Base-by-base conservation (phyloP, 441 rosid species). In the Bruguiera hainesii region DNA sequence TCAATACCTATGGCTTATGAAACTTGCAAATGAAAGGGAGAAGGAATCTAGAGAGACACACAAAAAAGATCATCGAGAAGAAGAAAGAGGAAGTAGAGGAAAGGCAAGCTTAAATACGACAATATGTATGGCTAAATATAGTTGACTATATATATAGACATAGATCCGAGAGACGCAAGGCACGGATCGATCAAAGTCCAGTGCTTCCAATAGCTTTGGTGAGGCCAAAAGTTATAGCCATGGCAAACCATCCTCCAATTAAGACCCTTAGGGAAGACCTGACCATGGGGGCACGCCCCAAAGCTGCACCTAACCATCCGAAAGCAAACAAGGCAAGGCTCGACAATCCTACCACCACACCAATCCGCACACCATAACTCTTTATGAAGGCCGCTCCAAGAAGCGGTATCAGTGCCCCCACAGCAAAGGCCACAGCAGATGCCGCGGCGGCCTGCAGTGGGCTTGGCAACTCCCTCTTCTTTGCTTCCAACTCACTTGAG, bases 181-280 rank as follows among this genome's bases (percentile, higher is more conserved):
- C 48, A 13, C 4, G 48, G 48, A 13, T 13, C 16, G 48, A 42
- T 42, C 48, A 42, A 42, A 42, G 3, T 42, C 16, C 48, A 42
- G 18, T 19, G 6, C 61, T 57, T 6, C 71, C 79, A 64, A 75
- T 70, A 26, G 65, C 13, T 76, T 83, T 88, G 56, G 93, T 89
- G 10, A 87, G 68, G 7, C 89, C 96, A 75, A 65, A 91, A 46
- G 97, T 91, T 15, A 84, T 62, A 8, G 87, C 97, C 96, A 89
- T 89, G 46, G 97, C 97, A 6, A 85, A 63, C 97, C 96, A 89
- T 0, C 97, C 97, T 25, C 97, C 97, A 19, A 87, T 52, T 73
- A 91, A 71, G 68, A 89, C 89, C 79, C 97, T 84, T 23, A 69
- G 72, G 19, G 83, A 58, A 0, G 97, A 84, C 76, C 73, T 81